Evolutionary conservation across 352 stramenopile genomes (phyloP), one percentile per base, ranked within the genome.

Genomic region (Thraustochytrium sp.): DNA sequence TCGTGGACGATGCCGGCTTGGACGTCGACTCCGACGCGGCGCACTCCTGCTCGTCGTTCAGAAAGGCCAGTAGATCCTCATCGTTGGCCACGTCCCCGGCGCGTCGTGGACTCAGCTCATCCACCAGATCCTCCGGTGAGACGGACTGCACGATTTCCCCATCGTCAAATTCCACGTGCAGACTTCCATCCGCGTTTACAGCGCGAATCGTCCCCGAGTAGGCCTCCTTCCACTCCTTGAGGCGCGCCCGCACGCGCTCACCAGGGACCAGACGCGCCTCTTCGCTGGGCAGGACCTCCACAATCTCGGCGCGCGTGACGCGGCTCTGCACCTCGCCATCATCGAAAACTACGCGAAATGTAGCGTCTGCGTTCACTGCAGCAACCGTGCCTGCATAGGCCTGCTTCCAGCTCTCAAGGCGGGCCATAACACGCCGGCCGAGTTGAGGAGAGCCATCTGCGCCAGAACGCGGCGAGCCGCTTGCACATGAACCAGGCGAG

Each of bases 81-180:
- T 80, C 68, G 26, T 80, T 51, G 16, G 31, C 68, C 26, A 63
- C 0, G 23, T 80, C 53, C 16, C 13, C 53, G 13, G 42, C 21
- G 51, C 63, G 90, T 93, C 84, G 89, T 90, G 95, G 23, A 89
- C 88, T 62, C 89, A 85, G 64, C 91, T 90, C 68, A 40, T 80
- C 49, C 26, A 55, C 40, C 4, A 80, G 9, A 18, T 80, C 68
- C 8, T 16, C 26, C 8, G 26, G n/a, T 18, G 48, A 0, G 23
- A 80, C 36, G 46, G 48, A 61, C 23, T 80, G 18, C 1, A 65
- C 34, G 5, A 80, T 42, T 31, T 80, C 68, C 13, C 68, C 68
- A 36, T 80, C 68, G 38, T 80, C 68, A 48, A 80, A 80, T 4
- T 65, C 46, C 21, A 80, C 46, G n/a, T 21, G 31, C 21, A 65